phyloP scores from a whole-genome alignment of 139 green algal genomes.

The Picochlorum sp. region DNA sequence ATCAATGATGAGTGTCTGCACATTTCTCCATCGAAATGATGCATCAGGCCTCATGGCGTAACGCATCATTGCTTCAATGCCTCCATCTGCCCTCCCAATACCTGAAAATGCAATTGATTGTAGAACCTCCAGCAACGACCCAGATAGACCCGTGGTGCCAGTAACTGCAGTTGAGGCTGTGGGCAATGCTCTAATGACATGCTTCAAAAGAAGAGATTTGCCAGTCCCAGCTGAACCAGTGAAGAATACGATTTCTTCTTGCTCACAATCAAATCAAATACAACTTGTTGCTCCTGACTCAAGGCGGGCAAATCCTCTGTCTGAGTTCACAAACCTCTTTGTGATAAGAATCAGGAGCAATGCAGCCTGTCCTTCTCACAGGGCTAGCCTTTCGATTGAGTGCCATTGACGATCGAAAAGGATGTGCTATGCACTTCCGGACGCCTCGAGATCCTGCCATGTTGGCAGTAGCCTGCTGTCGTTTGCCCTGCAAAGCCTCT shows the following conservation, averaged over 20 bases:
- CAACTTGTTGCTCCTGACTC: conserved; percentile 31
- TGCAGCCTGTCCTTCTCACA: background rate
- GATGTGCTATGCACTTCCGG: background rate
- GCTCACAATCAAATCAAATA: conserved; percentile 29
- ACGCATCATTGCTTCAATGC: conserved; percentile 19
- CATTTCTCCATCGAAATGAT: conserved; percentile 28
- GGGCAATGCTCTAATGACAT: conserved; percentile 34
- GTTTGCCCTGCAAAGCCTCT: background rate
- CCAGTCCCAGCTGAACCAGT: conserved; percentile 54
- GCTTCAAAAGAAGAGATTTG: conserved; percentile 54
- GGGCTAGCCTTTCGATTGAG: background rate
- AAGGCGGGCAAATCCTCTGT: conserved; percentile 25
- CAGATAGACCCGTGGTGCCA: conserved; percentile 39
- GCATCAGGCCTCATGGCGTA: conserved; percentile 8
- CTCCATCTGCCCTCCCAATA: conserved; percentile 25
- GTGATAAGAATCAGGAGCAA: conserved; percentile 5
- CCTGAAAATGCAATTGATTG: conserved; percentile 53
- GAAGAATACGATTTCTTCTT: conserved; percentile 45
- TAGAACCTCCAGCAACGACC: conserved; percentile 41
- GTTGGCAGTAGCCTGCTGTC: too few relatives aligned
- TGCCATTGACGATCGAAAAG: background rate
- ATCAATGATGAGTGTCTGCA: conserved; percentile 46
- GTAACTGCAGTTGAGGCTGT: conserved; percentile 28
- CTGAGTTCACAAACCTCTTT: background rate
- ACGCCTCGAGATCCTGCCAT: too few relatives aligned